A percentile compares a stretch with the other conserved stretches of the same genome.
Conservation (phyloP, 2,329 filamentous ascomycete species). For the Bipolaris gigantea region DNA sequence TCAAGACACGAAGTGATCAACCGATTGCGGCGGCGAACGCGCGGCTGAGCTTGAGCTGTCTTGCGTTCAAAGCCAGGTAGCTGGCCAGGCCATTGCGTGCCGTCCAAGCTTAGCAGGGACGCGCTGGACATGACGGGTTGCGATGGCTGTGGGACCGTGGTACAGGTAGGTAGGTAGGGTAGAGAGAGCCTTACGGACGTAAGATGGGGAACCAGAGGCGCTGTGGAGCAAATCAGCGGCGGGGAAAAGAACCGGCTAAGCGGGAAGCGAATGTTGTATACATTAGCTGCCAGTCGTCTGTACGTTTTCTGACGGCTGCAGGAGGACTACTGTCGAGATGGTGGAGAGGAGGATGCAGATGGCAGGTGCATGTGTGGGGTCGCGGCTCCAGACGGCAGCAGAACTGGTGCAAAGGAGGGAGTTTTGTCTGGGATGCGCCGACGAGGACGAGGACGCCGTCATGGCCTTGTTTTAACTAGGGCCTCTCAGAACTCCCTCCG, state of each 20-base stretch:
- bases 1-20: conserved; percentile 46
- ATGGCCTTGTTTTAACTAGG: neutral
- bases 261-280: conserved; percentile 1
- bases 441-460: neutral
- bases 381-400: neutral
- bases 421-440: neutral
- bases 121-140: conserved; percentile 10
- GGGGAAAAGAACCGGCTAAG: neutral
- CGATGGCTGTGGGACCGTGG: neutral
- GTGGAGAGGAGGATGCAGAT: neutral
- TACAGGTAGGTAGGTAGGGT: neutral
- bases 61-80: conserved; percentile 17
- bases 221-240: conserved; percentile 4
- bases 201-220: neutral
- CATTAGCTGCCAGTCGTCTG: neutral
- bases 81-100: neutral
- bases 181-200: conserved; percentile 6
- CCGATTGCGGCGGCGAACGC: conserved; percentile 43
- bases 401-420: neutral
- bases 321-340: neutral
- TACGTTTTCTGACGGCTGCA: neutral
- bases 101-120: conserved; percentile 3
- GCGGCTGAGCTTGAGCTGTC: conserved; percentile 27
- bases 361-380: neutral
- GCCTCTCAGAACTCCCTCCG: neutral